Base-by-base conservation (phyloP, 441 rosid species). In the Gossypium schwendimanii region DNA sequence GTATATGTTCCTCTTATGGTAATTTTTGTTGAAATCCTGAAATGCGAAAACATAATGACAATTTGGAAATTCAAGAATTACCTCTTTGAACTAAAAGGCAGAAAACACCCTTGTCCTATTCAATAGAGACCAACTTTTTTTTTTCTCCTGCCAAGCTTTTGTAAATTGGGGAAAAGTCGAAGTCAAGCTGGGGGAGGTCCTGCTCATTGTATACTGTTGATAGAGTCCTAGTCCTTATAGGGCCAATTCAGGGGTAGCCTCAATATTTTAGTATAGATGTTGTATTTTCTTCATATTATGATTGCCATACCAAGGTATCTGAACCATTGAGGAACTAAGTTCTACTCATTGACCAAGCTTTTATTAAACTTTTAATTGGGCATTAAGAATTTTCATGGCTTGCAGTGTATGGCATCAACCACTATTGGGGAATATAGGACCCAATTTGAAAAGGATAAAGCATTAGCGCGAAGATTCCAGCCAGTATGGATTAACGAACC, bases 371-470 rank as follows among this genome's bases (percentile, higher is more conserved):
- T 55, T 20, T 39, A 2, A 53, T 21, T 1, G n/a, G 47, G 24
- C 45, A 67, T 71, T 75, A 60, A 36, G 20, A 47, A 44, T 44
- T 70, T 77, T 49, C 75, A 61, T 78, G 66, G 20, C 62, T 76
- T 84, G 83, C 88, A 90, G 95, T 90, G 95, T 75, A 88, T 90
- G 55, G 92, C 92, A 24, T 85, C 95, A 71, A 90, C 95, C 20
- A 90, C 95, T 41, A 79, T 87, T 67, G 89, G 86, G 33, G 95
- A 90, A 79, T 88, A 77, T 39, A 82, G 95, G 81, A 75, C 83
- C 52, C 92, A 90, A 71, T 84, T 90, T 82, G 95, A 90, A 77
- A 87, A 83, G 81, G 92, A 90, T 80, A 87, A 87, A 85, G 95
- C 95, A 65, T 78, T 88, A 70, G 89, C 95, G 12, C 85, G 92